These are phyloP conservation scores for Colletotrichum lindemuthianum DNA, from an alignment of 2,329 filamentous ascomycete genomes.

Conservation along the genomic window DNA sequence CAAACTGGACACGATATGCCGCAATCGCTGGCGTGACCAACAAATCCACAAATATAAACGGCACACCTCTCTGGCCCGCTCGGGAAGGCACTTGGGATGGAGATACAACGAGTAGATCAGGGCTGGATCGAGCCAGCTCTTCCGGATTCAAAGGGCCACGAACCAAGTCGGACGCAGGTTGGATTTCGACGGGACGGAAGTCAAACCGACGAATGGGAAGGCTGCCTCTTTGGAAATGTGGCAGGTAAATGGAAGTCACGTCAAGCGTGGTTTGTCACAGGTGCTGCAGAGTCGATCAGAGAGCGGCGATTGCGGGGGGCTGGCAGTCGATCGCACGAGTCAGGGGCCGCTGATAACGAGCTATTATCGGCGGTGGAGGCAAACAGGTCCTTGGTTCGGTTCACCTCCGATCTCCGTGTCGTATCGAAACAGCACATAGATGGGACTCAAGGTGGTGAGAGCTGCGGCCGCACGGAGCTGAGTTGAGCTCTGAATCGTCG, in stretches of 20 bases:
- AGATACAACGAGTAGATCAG: conserved; percentile 16
- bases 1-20: conserved; percentile 6
- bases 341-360: conserved; percentile 7
- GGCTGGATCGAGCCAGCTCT: conserved; percentile 15
- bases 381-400: neutral
- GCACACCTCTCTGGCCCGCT: neutral
- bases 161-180: conserved; percentile 11
- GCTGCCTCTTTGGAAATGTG: conserved; percentile 17
- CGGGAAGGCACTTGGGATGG: neutral
- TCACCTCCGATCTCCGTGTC: conserved; percentile 9
- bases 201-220: conserved; percentile 23
- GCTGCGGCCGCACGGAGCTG: neutral
- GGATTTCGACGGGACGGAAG: conserved; percentile 4
- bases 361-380: conserved; percentile 10
- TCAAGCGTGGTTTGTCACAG: conserved; percentile 16
- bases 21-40: conserved; percentile 18
- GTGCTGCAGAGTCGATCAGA: conserved; percentile 21
- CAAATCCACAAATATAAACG: conserved; percentile 10
- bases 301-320: conserved; percentile 14
- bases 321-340: conserved; percentile 25
- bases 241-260: conserved; percentile 27
- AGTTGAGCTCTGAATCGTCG: neutral
- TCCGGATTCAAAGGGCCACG: conserved; percentile 11
- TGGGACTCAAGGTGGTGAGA: neutral
- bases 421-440: conserved; percentile 9